Conservation (phyloP, 2,329 filamentous ascomycete species). For the Fusarium cyanostomum region DNA sequence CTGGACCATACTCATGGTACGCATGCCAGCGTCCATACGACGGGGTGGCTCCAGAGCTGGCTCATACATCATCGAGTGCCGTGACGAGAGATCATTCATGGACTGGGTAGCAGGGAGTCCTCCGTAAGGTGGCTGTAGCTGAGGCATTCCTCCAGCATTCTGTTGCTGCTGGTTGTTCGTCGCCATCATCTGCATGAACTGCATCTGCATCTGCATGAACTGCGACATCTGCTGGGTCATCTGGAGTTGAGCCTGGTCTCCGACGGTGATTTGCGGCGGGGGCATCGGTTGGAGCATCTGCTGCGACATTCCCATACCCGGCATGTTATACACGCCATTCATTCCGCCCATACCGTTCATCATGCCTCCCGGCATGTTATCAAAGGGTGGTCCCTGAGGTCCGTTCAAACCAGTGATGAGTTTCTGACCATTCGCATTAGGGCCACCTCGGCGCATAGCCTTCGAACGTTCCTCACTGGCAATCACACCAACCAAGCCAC, state of each 20-base stretch:
- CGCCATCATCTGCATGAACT: constrained; percentile 88
- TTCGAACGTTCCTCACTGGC: constrained; percentile 83
- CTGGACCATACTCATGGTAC: constrained; percentile 87
- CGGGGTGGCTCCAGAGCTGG: constrained; percentile 55
- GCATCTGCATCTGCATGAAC: constrained; percentile 95
- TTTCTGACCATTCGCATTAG: constrained; percentile 67
- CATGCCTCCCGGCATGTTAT: constrained; percentile 56
- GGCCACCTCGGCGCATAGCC: constrained; percentile 81
- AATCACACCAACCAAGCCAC: constrained; percentile 88
- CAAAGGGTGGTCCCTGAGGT: constrained; percentile 54
- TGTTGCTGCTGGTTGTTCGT: constrained; percentile 46
- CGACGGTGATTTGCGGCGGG: constrained; percentile 61
- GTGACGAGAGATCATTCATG: constrained; percentile 55
- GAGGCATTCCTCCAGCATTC: constrained; percentile 32
- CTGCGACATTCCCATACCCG: constrained; percentile 44
- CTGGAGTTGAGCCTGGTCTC: constrained; percentile 79
- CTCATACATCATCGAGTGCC: constrained; percentile 59
- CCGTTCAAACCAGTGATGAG: constrained; percentile 49
- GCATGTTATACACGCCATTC: constrained; percentile 44
- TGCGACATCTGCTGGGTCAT: constrained; percentile 86
- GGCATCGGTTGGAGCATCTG: constrained; percentile 50
- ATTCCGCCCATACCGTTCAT: constrained; percentile 50
- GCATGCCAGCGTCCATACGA: constrained; percentile 58
- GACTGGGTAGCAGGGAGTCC: constrained; percentile 50
- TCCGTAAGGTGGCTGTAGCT: constrained; percentile 44